Base-by-base conservation (phyloP, 495 filamentous ascomycete species). In the Podospora pseudoanserina region DNA sequence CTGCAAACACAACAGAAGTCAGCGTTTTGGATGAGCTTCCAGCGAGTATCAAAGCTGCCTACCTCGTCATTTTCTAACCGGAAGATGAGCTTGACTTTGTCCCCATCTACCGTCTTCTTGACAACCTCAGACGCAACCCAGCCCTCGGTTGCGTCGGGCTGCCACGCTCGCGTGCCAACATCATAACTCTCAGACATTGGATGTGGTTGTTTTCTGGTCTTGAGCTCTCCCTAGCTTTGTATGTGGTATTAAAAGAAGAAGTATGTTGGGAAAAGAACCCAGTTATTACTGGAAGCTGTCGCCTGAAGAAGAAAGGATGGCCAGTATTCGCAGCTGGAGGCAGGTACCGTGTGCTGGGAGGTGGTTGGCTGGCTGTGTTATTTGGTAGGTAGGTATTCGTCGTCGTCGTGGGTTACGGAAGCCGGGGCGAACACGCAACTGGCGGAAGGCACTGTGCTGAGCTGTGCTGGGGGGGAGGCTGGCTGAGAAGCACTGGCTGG, bases 91-190 rank as follows among this genome's bases (percentile, higher is more conserved):
- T 82, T 86, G 75, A 96, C 91, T 75, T 95, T 96, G 73, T 93
- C 87, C 26, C 93, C 96, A 78, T 93, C 82, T 67, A 93, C 82
- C 53, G 86, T 82, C 85, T 94, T 98, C 77, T 93, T 90, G 79
- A 90, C 84, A 70, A 99, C 92, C 84, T 97, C 93, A 34, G 96
- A 97, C 71, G 93, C 91, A 80, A 98, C 85, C 95, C 95, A 99
- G 79, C 95, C 95, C 80, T 99, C 95, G 61, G 89, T 90, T 71
- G 87, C 80, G 83, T 99, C 95, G 69, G 96, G 92, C 86, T 98
- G 94, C 95, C 95, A 99, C 78, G 93, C 96, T 86, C 91, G 87
- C 72, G 95, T 98, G 71, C 94, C 96, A 73, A 97, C 89, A 88
- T 98, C 95, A 80, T 97, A 99, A 75, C 85, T 92, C 82, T 97